Conservation (phyloP, 2,329 filamentous ascomycete genomes). For the Acarospora socialis region DNA sequence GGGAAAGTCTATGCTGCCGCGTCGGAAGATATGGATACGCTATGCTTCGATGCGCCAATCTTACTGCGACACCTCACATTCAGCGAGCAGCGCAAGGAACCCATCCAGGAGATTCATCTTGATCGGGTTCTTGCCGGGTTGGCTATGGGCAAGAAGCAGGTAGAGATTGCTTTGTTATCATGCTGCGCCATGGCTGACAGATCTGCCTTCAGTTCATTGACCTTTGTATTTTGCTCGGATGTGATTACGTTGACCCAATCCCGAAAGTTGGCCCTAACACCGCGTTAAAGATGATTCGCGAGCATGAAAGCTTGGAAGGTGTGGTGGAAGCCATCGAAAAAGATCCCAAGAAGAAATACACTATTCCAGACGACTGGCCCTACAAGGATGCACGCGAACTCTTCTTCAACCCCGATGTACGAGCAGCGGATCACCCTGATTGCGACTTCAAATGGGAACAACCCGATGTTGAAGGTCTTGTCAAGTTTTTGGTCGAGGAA, state of each 20-base stretch:
- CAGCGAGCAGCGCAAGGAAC: constrained; percentile 92
- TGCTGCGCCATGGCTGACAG: constrained; percentile 5
- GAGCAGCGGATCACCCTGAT: constrained; percentile 62
- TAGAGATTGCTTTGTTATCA: constrained; percentile 23
- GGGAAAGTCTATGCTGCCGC: constrained; percentile 95
- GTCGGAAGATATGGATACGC: constrained; percentile 96
- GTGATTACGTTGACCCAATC: constrained; percentile 93
- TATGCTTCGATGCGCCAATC: constrained; percentile 89
- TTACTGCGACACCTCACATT: constrained; percentile 87
- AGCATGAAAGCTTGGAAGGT: constrained; percentile 75
- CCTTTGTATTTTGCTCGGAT: constrained; percentile 91
- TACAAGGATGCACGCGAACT: constrained; percentile 81
- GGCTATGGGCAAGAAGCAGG: constrained; percentile 75
- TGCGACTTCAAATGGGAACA: constrained; percentile 98
- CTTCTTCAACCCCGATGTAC: constrained; percentile 84
- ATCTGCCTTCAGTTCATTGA: constrained; percentile 63
- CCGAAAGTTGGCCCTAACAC: constrained; percentile 88
- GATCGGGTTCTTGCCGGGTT: constrained; percentile 77
- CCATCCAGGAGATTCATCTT: constrained; percentile 87
- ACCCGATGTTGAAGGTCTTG: constrained; percentile 76
- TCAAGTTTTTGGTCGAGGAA: constrained; percentile 80
- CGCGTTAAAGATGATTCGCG: constrained; percentile 83
- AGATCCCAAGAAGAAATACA: constrained; percentile 65
- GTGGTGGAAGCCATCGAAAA: constrained; percentile 69
- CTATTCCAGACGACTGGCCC: constrained; percentile 91